These are phyloP conservation scores for Pestalotiopsis sp. DNA, from an alignment of 2,329 filamentous ascomycete genomes.

Conservation along the genomic window DNA sequence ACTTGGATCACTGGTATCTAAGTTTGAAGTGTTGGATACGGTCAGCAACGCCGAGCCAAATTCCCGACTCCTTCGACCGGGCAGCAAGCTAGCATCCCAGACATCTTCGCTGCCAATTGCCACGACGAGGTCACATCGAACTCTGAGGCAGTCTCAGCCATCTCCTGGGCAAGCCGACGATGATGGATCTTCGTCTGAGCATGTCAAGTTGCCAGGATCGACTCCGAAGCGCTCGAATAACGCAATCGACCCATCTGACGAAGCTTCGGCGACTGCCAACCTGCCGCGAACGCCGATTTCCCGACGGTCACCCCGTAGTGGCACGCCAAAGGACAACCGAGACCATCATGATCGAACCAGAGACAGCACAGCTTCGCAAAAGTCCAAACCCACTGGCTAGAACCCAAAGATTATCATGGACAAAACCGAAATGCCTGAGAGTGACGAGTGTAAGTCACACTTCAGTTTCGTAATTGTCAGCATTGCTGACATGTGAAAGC, in stretches of 20 bases:
- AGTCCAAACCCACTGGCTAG: conserved; percentile 23
- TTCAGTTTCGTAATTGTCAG: neutral
- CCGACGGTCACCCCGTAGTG: neutral
- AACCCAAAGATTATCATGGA: conserved; percentile 31
- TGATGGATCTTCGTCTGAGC: no score
- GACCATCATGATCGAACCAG: neutral
- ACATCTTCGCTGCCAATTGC: no score
- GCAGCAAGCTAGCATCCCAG: neutral
- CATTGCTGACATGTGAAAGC: neutral
- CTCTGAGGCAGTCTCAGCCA: no score
- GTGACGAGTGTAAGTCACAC: conserved; percentile 25
- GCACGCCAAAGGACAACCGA: neutral
- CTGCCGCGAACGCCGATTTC: neutral
- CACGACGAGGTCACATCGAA: no score
- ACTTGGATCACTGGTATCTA: conserved; percentile 34
- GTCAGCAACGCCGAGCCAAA: conserved; percentile 22
- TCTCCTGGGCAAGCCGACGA: no score
- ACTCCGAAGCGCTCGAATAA: no score
- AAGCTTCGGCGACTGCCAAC: no score
- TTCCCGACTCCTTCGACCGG: conserved; percentile 1
- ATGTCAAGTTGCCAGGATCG: no score
- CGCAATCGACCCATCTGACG: no score
- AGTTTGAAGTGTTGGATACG: conserved; percentile 35
- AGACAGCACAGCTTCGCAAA: conserved; percentile 17
- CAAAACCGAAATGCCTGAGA: conserved; percentile 35